A percentile compares a stretch with the other conserved stretches of the same genome.
Evolutionary conservation across 805 yeast genomes (phyloP).

Genomic region (Lipomyces sp.): DNA sequence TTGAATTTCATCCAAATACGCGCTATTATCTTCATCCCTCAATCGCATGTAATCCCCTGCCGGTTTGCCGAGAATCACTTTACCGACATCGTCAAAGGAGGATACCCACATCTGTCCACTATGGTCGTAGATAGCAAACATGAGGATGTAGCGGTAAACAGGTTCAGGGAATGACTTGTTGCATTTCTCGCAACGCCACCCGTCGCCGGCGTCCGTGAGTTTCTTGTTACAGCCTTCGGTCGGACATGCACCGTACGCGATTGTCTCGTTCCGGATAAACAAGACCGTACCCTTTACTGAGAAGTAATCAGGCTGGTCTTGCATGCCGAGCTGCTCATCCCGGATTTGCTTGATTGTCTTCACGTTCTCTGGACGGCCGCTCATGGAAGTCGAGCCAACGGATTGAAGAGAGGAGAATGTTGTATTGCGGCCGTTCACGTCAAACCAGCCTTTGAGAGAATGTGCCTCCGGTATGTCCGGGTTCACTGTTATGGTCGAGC

Average conservation of each 20-base stretch:
- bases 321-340: conserved; percentile 67
- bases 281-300: conserved; percentile 73
- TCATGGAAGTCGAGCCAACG: conserved; percentile 40
- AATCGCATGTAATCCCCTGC: conserved; percentile 59
- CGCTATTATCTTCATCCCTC: conserved; percentile 44
- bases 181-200: conserved; percentile 94
- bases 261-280: conserved; percentile 71
- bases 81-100: conserved; percentile 84
- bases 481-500: conserved; percentile 74
- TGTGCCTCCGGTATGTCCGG: conserved; percentile 92
- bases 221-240: conserved; percentile 80
- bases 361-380: conserved; percentile 58
- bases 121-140: conserved; percentile 75
- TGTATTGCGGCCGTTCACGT: conserved; percentile 69
- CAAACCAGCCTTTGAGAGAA: conserved; percentile 93
- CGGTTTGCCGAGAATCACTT: conserved; percentile 65
- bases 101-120: conserved; percentile 87
- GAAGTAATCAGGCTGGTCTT: conserved; percentile 81
- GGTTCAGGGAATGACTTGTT: conserved; percentile 71
- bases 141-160: conserved; percentile 75
- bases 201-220: conserved; percentile 71
- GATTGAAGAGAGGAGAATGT: conserved; percentile 58
- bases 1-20: conserved; percentile 49
- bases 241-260: conserved; percentile 89
- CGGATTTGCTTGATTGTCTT: conserved; percentile 69